phyloP scores from a whole-genome alignment of 2,329 filamentous ascomycete genomes.

The Colletotrichum ledebouriae region DNA sequence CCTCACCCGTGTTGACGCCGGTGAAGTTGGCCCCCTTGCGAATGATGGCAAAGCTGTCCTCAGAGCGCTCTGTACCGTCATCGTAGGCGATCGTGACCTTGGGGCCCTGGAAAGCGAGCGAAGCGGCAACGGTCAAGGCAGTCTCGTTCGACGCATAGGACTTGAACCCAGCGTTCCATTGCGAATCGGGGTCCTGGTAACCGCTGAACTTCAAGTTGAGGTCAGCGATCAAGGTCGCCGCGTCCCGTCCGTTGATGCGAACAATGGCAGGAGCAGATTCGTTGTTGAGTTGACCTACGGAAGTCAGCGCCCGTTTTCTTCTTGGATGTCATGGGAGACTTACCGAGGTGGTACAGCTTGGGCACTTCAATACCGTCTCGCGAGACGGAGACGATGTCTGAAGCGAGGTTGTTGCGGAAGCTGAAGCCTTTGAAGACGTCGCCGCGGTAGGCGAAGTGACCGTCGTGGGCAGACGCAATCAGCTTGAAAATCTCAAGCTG shows the following conservation, averaged over 20 bases:
- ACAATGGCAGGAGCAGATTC: constrained; percentile 58
- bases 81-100: constrained; percentile 51
- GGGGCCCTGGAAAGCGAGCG: constrained; percentile 48
- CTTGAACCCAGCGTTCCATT: constrained; percentile 58
- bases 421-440: constrained; percentile 66
- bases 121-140: constrained; percentile 45
- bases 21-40: constrained; percentile 48
- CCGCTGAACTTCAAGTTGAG: constrained; percentile 59
- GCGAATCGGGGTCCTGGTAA: constrained; percentile 69
- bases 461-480: constrained; percentile 69
- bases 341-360: constrained; percentile 66
- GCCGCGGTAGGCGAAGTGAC: constrained; percentile 71
- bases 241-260: constrained; percentile 70
- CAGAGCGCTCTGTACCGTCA: constrained; percentile 48
- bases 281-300: constrained; percentile 29
- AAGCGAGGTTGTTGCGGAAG: constrained; percentile 53
- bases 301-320: constrained; percentile 42
- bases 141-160: constrained; percentile 46
- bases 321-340: constrained; percentile 42
- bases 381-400: constrained; percentile 70
- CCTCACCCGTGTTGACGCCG: constrained; percentile 50
- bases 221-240: constrained; percentile 61
- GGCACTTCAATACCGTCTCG: constrained; percentile 70
- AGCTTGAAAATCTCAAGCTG: constrained; percentile 66
- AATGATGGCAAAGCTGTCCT: constrained; percentile 47